Base-by-base conservation (phyloP, 2,329 filamentous ascomycete species). In the Colletotrichum sp. region DNA sequence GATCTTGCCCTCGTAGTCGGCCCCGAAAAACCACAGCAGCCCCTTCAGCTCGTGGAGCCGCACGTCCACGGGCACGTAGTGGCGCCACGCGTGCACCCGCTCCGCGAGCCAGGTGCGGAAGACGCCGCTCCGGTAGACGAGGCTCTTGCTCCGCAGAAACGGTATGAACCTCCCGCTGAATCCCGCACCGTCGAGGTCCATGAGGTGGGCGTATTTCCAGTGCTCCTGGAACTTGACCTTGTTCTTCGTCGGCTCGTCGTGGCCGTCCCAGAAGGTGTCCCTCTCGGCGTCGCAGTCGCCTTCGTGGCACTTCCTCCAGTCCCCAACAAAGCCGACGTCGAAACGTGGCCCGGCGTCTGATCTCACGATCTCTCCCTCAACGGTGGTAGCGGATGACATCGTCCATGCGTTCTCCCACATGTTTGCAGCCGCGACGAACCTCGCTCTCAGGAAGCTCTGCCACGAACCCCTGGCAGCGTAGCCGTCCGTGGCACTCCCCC, bases 71-170 rank as follows among this genome's bases (percentile, higher is more conserved):
- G 92, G 92, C 1, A 93, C 87, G 77, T 92, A 94, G 81, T 94
- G 92, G 27, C 86, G 84, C 92, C 92, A 94, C 0, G 90, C 87
- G 16, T 91, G 85, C 3, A 94, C 82, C 3, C 92, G 86, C 39
- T 89, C 87, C 78, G 93, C 92, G 79, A 92, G 91, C 92, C 92
- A 94, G 72, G 93, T 91, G 28, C 88, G 86, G 80, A 92, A 94
- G 28, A 93, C 84, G 4, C 90, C 92, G 0, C 89, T 88, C 76
- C 92, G 92, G 80, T 93, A 88, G 0, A 89, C 89, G 3, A 92
- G 81, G 5, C 87, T 89, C 2, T 82, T 86, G 15, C 86, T 89
- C 16, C 85, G 82, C 15, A 93, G 81, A 78, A 92, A 92, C 0
- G 85, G 85, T 10, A 87, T 80, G 78, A 87, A 91, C 1, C 89